phyloP scores from a whole-genome alignment of 2,329 filamentous ascomycete genomes.

The Fusarium hainanense region DNA sequence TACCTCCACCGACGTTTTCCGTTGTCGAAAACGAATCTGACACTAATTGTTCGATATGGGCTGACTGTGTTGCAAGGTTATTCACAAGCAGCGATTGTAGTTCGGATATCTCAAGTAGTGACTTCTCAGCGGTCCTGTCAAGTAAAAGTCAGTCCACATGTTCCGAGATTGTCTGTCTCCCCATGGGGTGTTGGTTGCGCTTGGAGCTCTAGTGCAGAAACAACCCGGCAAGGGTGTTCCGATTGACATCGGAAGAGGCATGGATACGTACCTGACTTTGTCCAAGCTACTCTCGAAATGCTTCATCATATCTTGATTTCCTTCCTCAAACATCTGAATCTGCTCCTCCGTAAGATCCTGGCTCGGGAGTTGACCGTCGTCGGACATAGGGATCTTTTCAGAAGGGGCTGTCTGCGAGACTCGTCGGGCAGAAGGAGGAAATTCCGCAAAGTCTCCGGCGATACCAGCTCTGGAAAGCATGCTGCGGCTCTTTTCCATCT shows the following conservation, averaged over 20 bases:
- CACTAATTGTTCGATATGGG: constrained; percentile 89
- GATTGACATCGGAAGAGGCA: background rate
- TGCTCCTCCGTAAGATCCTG: constrained; percentile 82
- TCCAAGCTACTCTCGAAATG: constrained; percentile 94
- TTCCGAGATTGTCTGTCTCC: background rate
- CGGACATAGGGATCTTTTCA: constrained; percentile 36
- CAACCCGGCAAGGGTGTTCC: constrained; percentile 12
- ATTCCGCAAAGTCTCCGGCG: constrained; percentile 50
- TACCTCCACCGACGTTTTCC: constrained; percentile 88
- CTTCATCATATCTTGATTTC: constrained; percentile 91
- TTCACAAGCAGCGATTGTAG: constrained; percentile 88
- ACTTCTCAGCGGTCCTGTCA: constrained; percentile 84
- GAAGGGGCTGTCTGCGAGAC: constrained; percentile 32
- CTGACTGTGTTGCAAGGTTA: constrained; percentile 86
- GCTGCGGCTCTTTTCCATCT: constrained; percentile 90
- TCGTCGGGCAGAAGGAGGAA: constrained; percentile 40
- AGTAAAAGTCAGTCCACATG: constrained; percentile 28
- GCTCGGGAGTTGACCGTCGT: constrained; percentile 40
- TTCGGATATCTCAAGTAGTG: constrained; percentile 90
- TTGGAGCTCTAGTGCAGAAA: constrained; percentile 9
- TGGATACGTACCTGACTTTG: constrained; percentile 82
- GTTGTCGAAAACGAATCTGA: constrained; percentile 83
- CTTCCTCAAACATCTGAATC: constrained; percentile 90
- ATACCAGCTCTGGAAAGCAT: constrained; percentile 75
- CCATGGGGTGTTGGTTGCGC: constrained; percentile 12